Base-by-base conservation (phyloP, 148 eudicot species). In the Rhododendron griersonianum region DNA sequence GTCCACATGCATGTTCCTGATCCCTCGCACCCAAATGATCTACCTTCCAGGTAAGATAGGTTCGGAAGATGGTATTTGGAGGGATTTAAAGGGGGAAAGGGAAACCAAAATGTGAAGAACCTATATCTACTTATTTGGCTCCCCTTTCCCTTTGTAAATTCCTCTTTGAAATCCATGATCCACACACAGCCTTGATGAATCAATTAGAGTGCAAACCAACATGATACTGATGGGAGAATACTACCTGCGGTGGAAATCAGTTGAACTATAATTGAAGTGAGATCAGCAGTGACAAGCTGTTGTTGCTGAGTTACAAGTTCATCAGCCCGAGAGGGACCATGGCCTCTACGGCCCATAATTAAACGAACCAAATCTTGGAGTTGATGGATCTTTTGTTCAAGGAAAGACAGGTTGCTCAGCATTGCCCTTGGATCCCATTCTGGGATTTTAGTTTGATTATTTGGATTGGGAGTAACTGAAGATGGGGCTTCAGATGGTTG, bases 361-460 rank as follows among this genome's bases (percentile, higher is more conserved):
- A 93, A 45, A 75, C 91, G 93, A 33, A 96, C 93, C 87, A 96
- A 89, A 85, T 95, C 94, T 85, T 94, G 98, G n/a, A 96, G 94
- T 87, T 95, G 98, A 85, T 96, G 99, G 73, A 96, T 93, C 87
- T 96, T 96, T 50, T 95, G 91, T 85, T 96, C 99, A 76, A 96
- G 84, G 87, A 96, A 90, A 7, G 98, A 92, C 86, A 96, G 98
- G 87, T 93, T 95, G 87, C 71, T 92, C 30, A 96, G 93, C 94
- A 91, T 93, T 11, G 89, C 91, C 77, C 83, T 91, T 30, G 98
- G 96, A 89, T 96, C 98, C 96, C 97, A 96, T 67, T 93, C 92
- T 69, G 84, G 86, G 86, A 87, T 69, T 80, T 90, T 87, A 59
- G 69, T 61, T 85, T 87, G 90, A 82, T 85, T 87, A 86, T 78